Evolutionary conservation across 2,329 filamentous ascomycete species (phyloP).

Genomic region (Aureobasidium uvarum): DNA sequence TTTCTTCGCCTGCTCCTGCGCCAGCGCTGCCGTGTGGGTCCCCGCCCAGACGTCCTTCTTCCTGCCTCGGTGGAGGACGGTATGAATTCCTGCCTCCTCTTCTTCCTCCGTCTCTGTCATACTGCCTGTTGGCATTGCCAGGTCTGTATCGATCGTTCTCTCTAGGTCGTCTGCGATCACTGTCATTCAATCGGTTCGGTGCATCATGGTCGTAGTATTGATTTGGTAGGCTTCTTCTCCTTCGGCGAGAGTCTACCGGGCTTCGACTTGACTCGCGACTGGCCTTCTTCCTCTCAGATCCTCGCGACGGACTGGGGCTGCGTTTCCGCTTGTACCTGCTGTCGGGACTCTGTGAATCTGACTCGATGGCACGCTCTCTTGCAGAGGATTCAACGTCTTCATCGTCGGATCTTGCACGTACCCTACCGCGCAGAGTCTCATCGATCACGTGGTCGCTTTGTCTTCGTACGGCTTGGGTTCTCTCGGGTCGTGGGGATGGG

Average conservation of each 20-base stretch:
- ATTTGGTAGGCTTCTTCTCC: constrained; percentile 43
- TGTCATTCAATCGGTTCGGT: constrained; percentile 26
- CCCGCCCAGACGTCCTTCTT: constrained; percentile 45
- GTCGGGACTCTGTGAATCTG: constrained; percentile 32
- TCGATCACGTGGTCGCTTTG: constrained; percentile 40
- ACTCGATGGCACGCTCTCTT: constrained; percentile 35
- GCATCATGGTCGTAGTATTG: constrained; percentile 37
- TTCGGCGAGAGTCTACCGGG: constrained; percentile 29
- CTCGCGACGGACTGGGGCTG: constrained; percentile 34
- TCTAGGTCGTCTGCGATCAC: constrained; percentile 32
- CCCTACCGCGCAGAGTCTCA: constrained; percentile 40
- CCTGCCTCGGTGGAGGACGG: constrained; percentile 34
- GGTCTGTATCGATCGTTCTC: constrained; percentile 29
- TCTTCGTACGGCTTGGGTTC: constrained; percentile 33
- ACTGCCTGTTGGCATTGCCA: constrained; percentile 23
- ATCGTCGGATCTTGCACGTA: constrained; percentile 35
- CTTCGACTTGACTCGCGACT: constrained; percentile 19
- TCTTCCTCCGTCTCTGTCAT: constrained; percentile 24
- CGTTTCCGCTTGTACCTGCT: constrained; percentile 40
- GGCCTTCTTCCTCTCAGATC: constrained; percentile 32
- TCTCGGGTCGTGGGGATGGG: constrained; percentile 32
- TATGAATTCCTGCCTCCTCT: constrained; percentile 38
- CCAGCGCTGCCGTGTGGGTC: constrained; percentile 31
- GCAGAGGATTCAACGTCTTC: constrained; percentile 31
- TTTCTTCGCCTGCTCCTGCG: constrained; percentile 33